Evolutionary conservation across 2,329 filamentous ascomycete species (phyloP).

Genomic region (Colletotrichum musicola): DNA sequence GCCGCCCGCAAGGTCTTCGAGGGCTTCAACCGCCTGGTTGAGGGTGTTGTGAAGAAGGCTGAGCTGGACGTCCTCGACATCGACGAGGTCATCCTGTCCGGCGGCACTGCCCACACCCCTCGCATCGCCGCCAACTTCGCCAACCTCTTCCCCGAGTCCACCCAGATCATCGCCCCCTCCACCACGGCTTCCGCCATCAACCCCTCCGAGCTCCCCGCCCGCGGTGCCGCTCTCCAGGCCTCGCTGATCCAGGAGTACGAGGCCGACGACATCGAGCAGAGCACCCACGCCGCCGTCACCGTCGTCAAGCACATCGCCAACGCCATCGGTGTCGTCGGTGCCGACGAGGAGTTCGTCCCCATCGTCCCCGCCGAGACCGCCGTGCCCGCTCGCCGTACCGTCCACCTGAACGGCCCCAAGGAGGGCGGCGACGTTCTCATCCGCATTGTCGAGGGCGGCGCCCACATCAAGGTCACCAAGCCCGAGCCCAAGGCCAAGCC

Average conservation of each 20-base stretch:
- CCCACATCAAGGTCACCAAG: slow-evolving; percentile 94
- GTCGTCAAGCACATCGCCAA: slow-evolving; percentile 91
- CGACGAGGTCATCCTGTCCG: slow-evolving; percentile 93
- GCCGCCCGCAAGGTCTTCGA: slow-evolving; percentile 88
- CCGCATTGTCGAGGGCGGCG: slow-evolving; percentile 87
- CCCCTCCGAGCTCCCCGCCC: slow-evolving; percentile 88
- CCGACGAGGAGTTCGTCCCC: slow-evolving; percentile 79
- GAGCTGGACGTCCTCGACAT: slow-evolving; percentile 92
- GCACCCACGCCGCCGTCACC: slow-evolving; percentile 93
- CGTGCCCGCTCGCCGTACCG: slow-evolving; percentile 86
- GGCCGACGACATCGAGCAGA: slow-evolving; percentile 92
- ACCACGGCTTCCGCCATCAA: slow-evolving; percentile 85
- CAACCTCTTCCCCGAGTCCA: slow-evolving; percentile 84
- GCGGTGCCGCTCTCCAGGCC: slow-evolving; percentile 95
- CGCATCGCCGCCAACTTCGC: slow-evolving; percentile 87
- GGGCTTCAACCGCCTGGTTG: slow-evolving; percentile 87
- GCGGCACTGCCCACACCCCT: slow-evolving; percentile 92
- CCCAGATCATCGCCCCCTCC: slow-evolving; percentile 84
- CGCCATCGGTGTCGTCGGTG: slow-evolving; percentile 85
- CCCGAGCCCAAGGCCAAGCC: slow-evolving; percentile 82
- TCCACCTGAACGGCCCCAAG: slow-evolving; percentile 81
- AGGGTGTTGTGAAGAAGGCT: slow-evolving; percentile 90
- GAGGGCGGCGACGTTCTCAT: slow-evolving; percentile 89
- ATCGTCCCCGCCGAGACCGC: slow-evolving; percentile 89
- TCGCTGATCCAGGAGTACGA: slow-evolving; percentile 96